Evolutionary conservation across 78 protist genomes (phyloP), one percentile per base, ranked within the genome.

Genomic region (Goniomonas avonlea): DNA sequence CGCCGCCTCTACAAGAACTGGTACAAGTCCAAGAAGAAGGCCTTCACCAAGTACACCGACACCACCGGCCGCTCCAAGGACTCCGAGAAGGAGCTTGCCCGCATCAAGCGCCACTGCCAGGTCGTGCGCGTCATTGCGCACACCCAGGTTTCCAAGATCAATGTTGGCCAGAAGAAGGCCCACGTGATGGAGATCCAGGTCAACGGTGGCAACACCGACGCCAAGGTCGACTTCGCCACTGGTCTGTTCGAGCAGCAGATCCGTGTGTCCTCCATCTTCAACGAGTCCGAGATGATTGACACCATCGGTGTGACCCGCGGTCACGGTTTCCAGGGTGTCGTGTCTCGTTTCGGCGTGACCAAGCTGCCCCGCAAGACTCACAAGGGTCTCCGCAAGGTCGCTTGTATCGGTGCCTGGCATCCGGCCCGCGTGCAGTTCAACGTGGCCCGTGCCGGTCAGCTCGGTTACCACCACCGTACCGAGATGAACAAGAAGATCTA

Each of bases 341-440:
- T 86, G 69, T 35, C 90, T 68, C 93, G 99, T 32, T 98, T 98
- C 98, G 99, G 99, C 55, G 88, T 82, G 82, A 70, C 85, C 68
- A 70, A 82, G 56, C 97, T 97, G 25, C 99, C 99, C 73, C 89
- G 99, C 69, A 98, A 98, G 96, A 94, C 99, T 66, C 99, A 97
- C 94, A 79, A 90, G 35, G 99, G 99, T 91, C 93, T 94, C 48
- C 90, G 99, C 78, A 97, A 97, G 97, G 98, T 83, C n/a, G 99
- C 98, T 43, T 97, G 99, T 79, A 96, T 98, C 75, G 99, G 99
- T 7, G 94, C 99, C 2, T 98, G 99, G 99, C 99, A 98, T 79
- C 99, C 99, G 29, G 88, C 98, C 69, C 89, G 97, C 73, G 98
- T 98, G 65, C 29, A 75, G 38, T 92, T 38, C 88, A 70, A 98